These are phyloP conservation scores for Moringa oleifera DNA, from an alignment of 345 rosid species.

Conservation along the genomic window DNA sequence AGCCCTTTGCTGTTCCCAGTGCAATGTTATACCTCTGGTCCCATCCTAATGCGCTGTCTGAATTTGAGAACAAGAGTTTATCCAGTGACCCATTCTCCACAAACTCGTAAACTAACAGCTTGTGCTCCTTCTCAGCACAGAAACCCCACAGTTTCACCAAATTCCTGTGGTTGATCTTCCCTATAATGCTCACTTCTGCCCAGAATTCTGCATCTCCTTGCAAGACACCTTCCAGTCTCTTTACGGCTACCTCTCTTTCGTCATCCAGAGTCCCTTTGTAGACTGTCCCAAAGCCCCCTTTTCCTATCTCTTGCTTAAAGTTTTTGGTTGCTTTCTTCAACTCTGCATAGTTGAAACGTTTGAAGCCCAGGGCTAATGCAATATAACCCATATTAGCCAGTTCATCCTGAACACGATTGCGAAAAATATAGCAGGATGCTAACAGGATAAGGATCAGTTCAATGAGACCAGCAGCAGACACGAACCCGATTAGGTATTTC, in stretches of 20 bases:
- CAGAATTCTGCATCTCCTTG: conserved; percentile 28
- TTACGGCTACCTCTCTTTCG: conserved; percentile 22
- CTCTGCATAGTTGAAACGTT: conserved; percentile 19
- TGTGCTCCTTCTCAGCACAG: conserved; percentile 25
- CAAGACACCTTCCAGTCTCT: conserved; percentile 20
- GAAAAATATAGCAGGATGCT: conserved; percentile 16
- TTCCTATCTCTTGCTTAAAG: conserved; percentile 21
- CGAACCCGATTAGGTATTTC: conserved; percentile 13
- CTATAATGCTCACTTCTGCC: conserved; percentile 31
- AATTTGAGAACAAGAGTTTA: conserved; percentile 13
- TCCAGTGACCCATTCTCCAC: conserved; percentile 25
- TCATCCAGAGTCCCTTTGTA: conserved; percentile 17
- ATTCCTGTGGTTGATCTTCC: conserved; percentile 28
- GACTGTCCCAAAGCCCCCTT: conserved; percentile 30
- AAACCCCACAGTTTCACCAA: conserved; percentile 29
- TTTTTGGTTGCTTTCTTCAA: conserved; percentile 19
- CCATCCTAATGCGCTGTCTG: conserved; percentile 17
- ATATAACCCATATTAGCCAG: conserved; percentile 11
- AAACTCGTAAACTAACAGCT: conserved; percentile 21
- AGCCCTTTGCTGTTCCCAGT: conserved; percentile 25
- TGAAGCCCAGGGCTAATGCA: conserved; percentile 19
- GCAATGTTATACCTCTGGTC: conserved; percentile 22
- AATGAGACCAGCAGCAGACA: conserved; percentile 6
- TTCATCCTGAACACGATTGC: conserved; percentile 12
- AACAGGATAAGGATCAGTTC: conserved; percentile 7